Conservation (phyloP, 2,329 filamentous ascomycete species). For the Oidium heveae region DNA sequence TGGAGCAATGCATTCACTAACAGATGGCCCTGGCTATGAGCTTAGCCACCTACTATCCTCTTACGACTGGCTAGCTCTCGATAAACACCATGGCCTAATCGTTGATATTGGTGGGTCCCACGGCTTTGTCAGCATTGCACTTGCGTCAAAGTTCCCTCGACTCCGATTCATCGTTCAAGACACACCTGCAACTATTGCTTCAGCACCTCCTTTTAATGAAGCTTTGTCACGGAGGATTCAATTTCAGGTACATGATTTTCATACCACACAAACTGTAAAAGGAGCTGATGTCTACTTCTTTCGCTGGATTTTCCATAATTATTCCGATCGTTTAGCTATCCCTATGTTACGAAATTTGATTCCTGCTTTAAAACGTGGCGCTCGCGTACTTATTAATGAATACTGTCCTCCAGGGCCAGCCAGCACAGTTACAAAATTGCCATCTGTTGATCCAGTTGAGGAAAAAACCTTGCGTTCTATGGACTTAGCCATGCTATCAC, state of each 20-base stretch:
- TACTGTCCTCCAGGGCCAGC: slow-evolving; percentile 20
- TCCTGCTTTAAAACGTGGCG: slow-evolving; percentile 28
- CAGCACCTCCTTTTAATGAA: slow-evolving; percentile 20
- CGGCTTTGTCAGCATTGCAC: slow-evolving; percentile 28
- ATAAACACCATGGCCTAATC: slow-evolving; percentile 21
- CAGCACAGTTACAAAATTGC: slow-evolving; percentile 16
- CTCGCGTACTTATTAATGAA: slow-evolving; percentile 19
- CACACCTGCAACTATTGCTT: slow-evolving; percentile 21
- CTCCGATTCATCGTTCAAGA: slow-evolving; percentile 32
- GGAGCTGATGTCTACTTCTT: slow-evolving; percentile 32
- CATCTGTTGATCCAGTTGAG: slow-evolving; percentile 9
- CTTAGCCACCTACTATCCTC: slow-evolving; percentile 25
- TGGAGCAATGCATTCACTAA: slow-evolving; percentile 27
- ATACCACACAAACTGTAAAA: slow-evolving; percentile 26
- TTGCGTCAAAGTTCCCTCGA: slow-evolving; percentile 24
- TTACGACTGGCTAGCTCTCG: slow-evolving; percentile 25
- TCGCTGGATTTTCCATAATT: slow-evolving; percentile 36
- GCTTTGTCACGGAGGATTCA: slow-evolving; percentile 18
- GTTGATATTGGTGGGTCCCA: slow-evolving; percentile 34
- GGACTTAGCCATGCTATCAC: slow-evolving; percentile 26
- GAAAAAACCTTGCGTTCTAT: slow-evolving; percentile 22
- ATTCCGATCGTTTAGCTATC: slow-evolving; percentile 26
- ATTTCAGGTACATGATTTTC: slow-evolving; percentile 27
- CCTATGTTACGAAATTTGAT: slow-evolving; percentile 24
- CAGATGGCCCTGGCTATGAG: slow-evolving; percentile 30